Conservation (phyloP, 2,329 filamentous ascomycete species). For the Trichoderma guizhouense region DNA sequence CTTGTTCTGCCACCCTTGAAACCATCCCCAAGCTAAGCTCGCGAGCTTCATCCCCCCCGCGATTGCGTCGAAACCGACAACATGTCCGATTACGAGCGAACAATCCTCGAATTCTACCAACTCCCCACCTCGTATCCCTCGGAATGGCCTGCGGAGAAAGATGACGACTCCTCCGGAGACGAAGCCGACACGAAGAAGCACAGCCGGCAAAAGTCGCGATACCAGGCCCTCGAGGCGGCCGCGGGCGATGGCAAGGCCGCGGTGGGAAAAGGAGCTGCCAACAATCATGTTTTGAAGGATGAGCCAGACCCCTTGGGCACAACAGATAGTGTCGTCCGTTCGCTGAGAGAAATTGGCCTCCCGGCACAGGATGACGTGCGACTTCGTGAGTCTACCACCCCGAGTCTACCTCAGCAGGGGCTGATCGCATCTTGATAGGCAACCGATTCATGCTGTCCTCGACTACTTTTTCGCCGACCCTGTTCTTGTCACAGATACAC, state of each 20-base stretch:
- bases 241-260: conserved; percentile 66
- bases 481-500: conserved; percentile 92
- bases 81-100: conserved; percentile 70
- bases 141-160: conserved; percentile 82
- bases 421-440: conserved; percentile 44
- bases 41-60: neutral
- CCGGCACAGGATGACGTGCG: conserved; percentile 80
- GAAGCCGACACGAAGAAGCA: conserved; percentile 49
- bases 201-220: conserved; percentile 69
- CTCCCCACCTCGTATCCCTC: conserved; percentile 73
- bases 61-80: conserved; percentile 18
- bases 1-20: neutral
- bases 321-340: conserved; percentile 78
- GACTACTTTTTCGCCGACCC: conserved; percentile 86
- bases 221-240: conserved; percentile 76
- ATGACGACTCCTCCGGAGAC: conserved; percentile 60
- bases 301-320: conserved; percentile 90
- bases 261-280: conserved; percentile 61
- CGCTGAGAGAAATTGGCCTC: conserved; percentile 72
- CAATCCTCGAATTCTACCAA: conserved; percentile 85
- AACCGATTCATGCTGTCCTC: conserved; percentile 95
- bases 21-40: neutral
- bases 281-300: conserved; percentile 80
- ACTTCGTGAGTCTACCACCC: conserved; percentile 56
- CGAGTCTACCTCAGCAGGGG: neutral